Conservation (phyloP, 139 green algal species). For the Coccomyxa sp. region DNA sequence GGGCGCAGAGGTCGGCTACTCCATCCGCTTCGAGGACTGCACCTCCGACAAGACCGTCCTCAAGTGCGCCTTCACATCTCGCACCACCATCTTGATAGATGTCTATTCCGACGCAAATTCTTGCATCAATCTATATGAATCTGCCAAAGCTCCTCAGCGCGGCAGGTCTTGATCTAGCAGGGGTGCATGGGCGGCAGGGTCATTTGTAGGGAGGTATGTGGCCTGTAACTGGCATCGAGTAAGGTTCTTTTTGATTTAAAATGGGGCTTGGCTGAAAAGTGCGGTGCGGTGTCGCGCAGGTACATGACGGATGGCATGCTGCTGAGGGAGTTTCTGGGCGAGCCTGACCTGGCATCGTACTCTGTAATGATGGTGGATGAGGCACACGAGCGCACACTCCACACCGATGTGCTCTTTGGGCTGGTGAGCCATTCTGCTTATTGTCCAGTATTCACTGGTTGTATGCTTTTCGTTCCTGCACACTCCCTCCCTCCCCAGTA, state of each 20-base stretch:
- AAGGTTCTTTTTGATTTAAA: too few species aligned
- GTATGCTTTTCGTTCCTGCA: too few species aligned
- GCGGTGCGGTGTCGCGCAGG: not conserved
- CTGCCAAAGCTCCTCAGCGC: not conserved
- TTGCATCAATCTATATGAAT: not conserved
- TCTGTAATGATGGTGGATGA: slow-evolving; percentile 96
- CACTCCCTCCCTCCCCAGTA: too few species aligned
- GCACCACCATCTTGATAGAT: slow-evolving; percentile 29
- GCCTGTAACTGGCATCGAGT: too few species aligned
- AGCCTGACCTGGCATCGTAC: slow-evolving; percentile 93
- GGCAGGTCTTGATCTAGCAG: not conserved
- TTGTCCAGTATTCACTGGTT: slow-evolving; percentile 27
- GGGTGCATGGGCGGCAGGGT: not conserved
- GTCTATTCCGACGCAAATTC: too few species aligned
- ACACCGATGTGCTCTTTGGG: slow-evolving; percentile 96
- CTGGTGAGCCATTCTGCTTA: slow-evolving; percentile 59
- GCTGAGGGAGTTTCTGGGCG: slow-evolving; percentile 92
- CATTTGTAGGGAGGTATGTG: too few species aligned
- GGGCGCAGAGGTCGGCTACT: slow-evolving; percentile 93
- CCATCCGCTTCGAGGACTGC: slow-evolving; percentile 99
- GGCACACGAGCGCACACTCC: slow-evolving; percentile 94
- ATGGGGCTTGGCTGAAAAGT: too few species aligned
- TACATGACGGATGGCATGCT: slow-evolving; percentile 75
- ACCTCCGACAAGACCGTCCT: slow-evolving; percentile 92
- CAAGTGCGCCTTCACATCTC: slow-evolving; percentile 63